Conservation (phyloP, 2,329 filamentous ascomycete species). For the Phialophora chinensis region DNA sequence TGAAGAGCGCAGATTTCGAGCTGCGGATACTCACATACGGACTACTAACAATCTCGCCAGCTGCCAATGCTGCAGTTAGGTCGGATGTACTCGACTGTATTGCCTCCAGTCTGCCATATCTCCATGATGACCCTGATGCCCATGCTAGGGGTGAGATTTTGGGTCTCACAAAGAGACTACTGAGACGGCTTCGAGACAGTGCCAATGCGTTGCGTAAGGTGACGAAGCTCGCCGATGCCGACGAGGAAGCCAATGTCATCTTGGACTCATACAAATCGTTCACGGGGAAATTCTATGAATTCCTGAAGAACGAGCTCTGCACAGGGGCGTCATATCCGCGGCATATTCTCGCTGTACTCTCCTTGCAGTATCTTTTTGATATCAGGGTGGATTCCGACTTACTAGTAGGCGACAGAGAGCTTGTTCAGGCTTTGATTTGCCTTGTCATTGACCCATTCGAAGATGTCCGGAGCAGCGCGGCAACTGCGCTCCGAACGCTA, state of each 20-base stretch:
- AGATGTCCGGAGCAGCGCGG: slow-evolving; percentile 72
- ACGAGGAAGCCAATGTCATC: slow-evolving; percentile 1
- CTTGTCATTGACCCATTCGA: slow-evolving; percentile 90
- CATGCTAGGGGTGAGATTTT: slow-evolving; percentile 84
- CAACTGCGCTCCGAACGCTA: slow-evolving; percentile 50
- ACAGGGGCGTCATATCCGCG: slow-evolving; percentile 88
- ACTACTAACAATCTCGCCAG: slow-evolving; percentile 75
- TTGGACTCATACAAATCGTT: slow-evolving; percentile 30
- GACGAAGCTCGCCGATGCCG: not conserved
- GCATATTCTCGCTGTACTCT: slow-evolving; percentile 79
- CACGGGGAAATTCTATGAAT: slow-evolving; percentile 20
- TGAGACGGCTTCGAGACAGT: slow-evolving; percentile 28
- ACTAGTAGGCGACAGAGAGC: slow-evolving; percentile 43
- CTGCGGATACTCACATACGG: slow-evolving; percentile 82
- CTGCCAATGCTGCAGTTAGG: slow-evolving; percentile 75
- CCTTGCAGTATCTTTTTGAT: slow-evolving; percentile 63
- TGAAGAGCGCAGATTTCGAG: slow-evolving; percentile 60
- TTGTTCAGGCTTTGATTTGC: slow-evolving; percentile 69
- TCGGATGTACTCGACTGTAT: slow-evolving; percentile 66
- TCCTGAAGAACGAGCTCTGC: slow-evolving; percentile 67
- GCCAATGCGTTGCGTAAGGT: slow-evolving; percentile 12
- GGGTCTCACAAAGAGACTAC: slow-evolving; percentile 73
- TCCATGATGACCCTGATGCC: slow-evolving; percentile 84
- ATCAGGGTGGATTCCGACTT: slow-evolving; percentile 30
- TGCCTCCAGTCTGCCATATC: slow-evolving; percentile 67